Conservation (phyloP, 1,284 basidiomycete species). For the Rhodotorula sp. region DNA sequence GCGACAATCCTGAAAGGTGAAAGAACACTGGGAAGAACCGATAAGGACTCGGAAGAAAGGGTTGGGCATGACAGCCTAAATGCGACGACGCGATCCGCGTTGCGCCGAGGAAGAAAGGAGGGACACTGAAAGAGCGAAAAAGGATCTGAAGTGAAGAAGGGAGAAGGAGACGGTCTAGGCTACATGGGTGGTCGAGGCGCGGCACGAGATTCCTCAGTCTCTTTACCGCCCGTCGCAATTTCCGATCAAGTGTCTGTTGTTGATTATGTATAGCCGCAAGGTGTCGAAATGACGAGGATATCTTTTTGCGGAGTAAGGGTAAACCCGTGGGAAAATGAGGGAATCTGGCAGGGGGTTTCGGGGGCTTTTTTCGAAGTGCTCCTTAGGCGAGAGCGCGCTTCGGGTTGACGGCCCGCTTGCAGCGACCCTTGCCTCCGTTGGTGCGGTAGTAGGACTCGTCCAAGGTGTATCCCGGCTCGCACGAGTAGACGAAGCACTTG, state of each 20-base stretch:
- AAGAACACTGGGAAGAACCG: neutral
- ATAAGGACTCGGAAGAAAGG: no score
- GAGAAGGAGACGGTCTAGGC: neutral
- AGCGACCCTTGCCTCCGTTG: slow-evolving; percentile 14
- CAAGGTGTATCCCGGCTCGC: slow-evolving; percentile 24
- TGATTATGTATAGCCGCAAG: neutral
- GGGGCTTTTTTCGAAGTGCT: neutral
- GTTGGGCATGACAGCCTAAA: no score
- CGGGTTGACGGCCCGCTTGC: slow-evolving; percentile 3
- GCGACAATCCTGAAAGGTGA: neutral
- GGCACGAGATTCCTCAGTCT: neutral
- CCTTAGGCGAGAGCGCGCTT: neutral
- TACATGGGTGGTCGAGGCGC: no score
- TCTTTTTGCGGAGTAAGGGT: neutral
- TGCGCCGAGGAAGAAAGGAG: neutral
- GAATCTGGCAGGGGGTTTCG: neutral
- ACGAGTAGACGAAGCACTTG: slow-evolving; percentile 42
- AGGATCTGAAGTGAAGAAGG: neutral
- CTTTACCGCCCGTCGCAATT: neutral
- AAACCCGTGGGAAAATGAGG: neutral
- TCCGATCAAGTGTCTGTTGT: neutral
- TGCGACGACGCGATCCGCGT: no score
- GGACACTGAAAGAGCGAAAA: neutral
- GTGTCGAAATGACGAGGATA: no score
- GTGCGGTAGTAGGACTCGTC: slow-evolving; percentile 1